Evolutionary conservation across 208 protist species (phyloP), one percentile per base, ranked within the genome.

Genomic region (Leishmania mexicana): DNA sequence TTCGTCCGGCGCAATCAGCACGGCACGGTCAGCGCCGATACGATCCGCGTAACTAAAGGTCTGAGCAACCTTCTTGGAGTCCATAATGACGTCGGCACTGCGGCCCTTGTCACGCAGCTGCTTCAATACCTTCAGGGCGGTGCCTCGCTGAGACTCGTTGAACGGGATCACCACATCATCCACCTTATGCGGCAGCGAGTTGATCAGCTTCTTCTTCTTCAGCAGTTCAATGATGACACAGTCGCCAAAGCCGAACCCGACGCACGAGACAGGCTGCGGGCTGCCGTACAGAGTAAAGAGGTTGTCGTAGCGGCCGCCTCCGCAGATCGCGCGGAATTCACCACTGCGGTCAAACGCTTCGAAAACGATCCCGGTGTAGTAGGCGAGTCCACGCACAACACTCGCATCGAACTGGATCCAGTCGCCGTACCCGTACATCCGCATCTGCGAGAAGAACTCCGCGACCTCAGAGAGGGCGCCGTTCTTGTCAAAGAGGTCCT

Each of bases 321-420:
- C 98, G 89, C 89, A 99, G 75, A 99, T 94, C 47, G 98, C 98
- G 75, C 98, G 94, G 60, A 99, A 94, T 81, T 97, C 97, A 72
- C 96, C 95, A 35, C 84, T 89, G 58, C 95, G 91, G 79, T 99
- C 98, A 79, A 99, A 99, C 40, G 90, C 96, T 85, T 99, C 98
- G 87, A 99, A 99, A 5, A 99, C 98, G 76, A 99, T 96, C 60
- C 98, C 98, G 38, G 98, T 99, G 92, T 99, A 99, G 86, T 99
- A 99, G 3, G 97, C 95, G 21, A 99, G 87, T 6, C 98, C 98
- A 60, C 98, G 92, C 51, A 99, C 98, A 24, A 99, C 96, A 74
- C 93, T 98, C 38, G 96, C 96, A 85, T 99, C 97, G 80, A 99
- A 99, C 11, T 86, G 60, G 47, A 99, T 80, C 96, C 96, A 99